Base-by-base conservation (phyloP, 257 asterid species). In the Verbena officinalis region DNA sequence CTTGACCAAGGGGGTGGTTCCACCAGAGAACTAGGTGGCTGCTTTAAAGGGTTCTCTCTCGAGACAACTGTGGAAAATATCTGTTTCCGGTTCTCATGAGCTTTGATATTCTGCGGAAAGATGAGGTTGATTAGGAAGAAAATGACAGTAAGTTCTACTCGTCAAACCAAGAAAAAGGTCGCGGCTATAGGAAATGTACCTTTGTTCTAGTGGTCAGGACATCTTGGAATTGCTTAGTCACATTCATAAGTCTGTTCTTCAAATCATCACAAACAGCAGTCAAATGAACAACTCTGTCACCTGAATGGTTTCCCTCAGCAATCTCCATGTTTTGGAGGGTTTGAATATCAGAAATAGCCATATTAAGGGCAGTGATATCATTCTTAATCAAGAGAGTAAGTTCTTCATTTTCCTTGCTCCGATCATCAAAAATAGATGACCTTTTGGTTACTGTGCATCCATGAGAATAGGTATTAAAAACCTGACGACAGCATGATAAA, bases 401-500 rank as follows among this genome's bases (percentile, higher is more conserved):
- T 61, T 87, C 90, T 71, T 87, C 96, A 64, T 85, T 90, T 81
- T 90, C 97, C 77, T 77, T 64, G 80, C 92, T 82, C 72, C 91
- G 92, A 67, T 90, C 97, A 53, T 90, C 95, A 65, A 90, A 90
- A 55, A 90, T 89, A 0, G 95, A 87, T 7, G 95, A 85, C 65
- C 81, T 80, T 66, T 87, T 90, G 39, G 95, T 87, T 78, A 85
- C 96, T 89, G 83, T 14, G 65, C 17, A 24, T 50, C 54, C 33
- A 64, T 5, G 51, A 73, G 54, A 61, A 49, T 19, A 24, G 6
- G 49, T 24, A 59, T 51, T 22, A 61, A 55, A 50, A 73, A 57
- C 36, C 45, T 73, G 63, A 50, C 22, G 64, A 54, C 65, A 64
- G 30, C 43, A 64, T 30, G 31, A 27, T 38, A 64, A 31, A 40